phyloP scores from a whole-genome alignment of 306 rosid species.

The Luffa aegyptiaca region DNA sequence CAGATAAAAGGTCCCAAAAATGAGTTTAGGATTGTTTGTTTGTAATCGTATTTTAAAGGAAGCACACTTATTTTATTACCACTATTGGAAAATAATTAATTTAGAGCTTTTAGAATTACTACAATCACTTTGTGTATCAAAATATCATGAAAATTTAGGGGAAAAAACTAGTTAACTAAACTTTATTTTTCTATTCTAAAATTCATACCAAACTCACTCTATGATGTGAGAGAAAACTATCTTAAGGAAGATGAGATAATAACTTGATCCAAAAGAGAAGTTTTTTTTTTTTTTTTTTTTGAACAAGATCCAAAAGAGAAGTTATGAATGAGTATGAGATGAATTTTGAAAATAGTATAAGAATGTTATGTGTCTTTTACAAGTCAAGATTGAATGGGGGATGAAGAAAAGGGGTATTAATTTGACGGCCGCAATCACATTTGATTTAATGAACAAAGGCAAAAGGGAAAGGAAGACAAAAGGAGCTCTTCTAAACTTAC shows the following conservation, averaged over 20 bases:
- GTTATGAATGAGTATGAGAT: neutral
- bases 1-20: too few relatives aligned
- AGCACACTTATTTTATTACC: neutral
- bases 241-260: neutral
- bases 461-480: neutral
- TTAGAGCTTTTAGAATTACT: neutral
- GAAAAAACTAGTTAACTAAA: neutral
- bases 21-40: neutral
- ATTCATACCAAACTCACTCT: neutral
- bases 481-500: too few relatives aligned
- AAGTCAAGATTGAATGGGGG: too few relatives aligned
- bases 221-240: neutral
- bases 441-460: neutral
- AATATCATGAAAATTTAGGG: neutral
- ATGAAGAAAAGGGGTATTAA: neutral
- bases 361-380: too few relatives aligned
- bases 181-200: neutral
- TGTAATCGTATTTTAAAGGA: neutral
- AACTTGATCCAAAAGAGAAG: too few relatives aligned
- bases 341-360: neutral
- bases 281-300: too few relatives aligned
- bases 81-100: neutral
- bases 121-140: neutral
- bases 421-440: constrained; percentile 6
- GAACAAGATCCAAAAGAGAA: neutral